phyloP scores from a whole-genome alignment of 176 grass and related monocot genomes.

The Phoenix roebelenii region DNA sequence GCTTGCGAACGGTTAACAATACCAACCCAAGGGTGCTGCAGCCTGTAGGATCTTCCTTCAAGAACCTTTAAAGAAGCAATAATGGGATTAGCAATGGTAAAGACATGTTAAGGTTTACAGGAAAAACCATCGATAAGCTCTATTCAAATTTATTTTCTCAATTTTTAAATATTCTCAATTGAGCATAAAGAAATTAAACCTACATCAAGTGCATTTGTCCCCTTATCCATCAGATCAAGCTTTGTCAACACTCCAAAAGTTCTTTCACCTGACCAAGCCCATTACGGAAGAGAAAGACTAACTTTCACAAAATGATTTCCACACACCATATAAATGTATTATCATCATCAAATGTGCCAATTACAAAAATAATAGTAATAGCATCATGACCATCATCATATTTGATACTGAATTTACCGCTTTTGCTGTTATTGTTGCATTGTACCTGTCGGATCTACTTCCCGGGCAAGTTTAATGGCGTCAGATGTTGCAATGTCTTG shows the following conservation, averaged over 20 bases:
- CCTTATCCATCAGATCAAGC: constrained; percentile 89
- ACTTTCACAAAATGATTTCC: no score
- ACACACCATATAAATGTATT: no score
- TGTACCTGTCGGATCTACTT: constrained; percentile 78
- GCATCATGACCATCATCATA: no score
- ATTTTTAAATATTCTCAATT: no score
- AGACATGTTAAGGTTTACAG: no score
- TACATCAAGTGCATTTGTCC: constrained; percentile 82
- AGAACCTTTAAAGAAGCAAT: constrained; percentile 43
- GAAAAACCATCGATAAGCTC: no score
- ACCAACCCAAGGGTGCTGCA: constrained; percentile 85
- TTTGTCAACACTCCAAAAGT: constrained; percentile 84
- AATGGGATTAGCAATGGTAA: not conserved
- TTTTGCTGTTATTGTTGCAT: not conserved
- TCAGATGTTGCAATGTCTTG: constrained; percentile 99
- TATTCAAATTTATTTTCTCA: no score
- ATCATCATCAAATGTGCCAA: no score
- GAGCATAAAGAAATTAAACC: constrained; percentile 5
- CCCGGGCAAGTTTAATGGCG: constrained; percentile 83
- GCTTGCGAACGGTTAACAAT: constrained; percentile 91
- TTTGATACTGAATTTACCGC: not conserved
- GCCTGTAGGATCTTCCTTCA: constrained; percentile 72
- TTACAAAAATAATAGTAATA: no score
- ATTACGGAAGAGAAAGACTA: not conserved
- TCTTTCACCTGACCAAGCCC: constrained; percentile 47